Evolutionary conservation across 805 yeast species (phyloP).

Genomic region (Kurtzmaniella cleridarum): DNA sequence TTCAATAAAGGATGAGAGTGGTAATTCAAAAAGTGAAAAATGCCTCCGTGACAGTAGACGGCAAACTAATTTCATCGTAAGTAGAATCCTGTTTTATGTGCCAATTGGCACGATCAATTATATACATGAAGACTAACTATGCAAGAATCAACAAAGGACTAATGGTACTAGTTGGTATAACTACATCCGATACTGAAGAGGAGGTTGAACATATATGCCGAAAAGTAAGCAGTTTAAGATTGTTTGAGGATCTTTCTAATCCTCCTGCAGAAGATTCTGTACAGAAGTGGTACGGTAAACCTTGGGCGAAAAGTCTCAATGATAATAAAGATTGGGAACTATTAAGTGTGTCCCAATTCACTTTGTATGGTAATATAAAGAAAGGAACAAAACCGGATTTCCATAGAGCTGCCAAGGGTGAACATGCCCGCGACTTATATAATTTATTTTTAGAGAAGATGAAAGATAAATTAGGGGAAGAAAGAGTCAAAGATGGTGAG

Average conservation of each 20-base stretch:
- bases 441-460: constrained; percentile 47
- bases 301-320: constrained; percentile 68
- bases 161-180: constrained; percentile 78
- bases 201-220: constrained; percentile 67
- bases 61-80: constrained; percentile 57
- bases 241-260: constrained; percentile 60
- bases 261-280: constrained; percentile 33
- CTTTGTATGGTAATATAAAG: constrained; percentile 75
- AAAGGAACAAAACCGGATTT: constrained; percentile 96
- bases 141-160: constrained; percentile 60
- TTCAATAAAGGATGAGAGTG: constrained; percentile 58
- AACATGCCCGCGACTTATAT: constrained; percentile 45
- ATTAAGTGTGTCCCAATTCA: constrained; percentile 87
- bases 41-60: constrained; percentile 86
- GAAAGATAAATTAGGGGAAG: constrained; percentile 48
- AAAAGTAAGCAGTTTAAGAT: constrained; percentile 58
- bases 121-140: neutral
- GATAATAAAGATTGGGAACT: constrained; percentile 67
- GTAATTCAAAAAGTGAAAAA: constrained; percentile 85
- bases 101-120: neutral
- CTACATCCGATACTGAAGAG: constrained; percentile 66
- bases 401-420: constrained; percentile 86
- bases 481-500: constrained; percentile 74
- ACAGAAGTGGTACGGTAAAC: constrained; percentile 45
- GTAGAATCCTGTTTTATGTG: constrained; percentile 8